Evolutionary conservation across 2,329 filamentous ascomycete genomes (phyloP), one percentile per base, ranked within the genome.

Genomic region (Fusarium annulatum): DNA sequence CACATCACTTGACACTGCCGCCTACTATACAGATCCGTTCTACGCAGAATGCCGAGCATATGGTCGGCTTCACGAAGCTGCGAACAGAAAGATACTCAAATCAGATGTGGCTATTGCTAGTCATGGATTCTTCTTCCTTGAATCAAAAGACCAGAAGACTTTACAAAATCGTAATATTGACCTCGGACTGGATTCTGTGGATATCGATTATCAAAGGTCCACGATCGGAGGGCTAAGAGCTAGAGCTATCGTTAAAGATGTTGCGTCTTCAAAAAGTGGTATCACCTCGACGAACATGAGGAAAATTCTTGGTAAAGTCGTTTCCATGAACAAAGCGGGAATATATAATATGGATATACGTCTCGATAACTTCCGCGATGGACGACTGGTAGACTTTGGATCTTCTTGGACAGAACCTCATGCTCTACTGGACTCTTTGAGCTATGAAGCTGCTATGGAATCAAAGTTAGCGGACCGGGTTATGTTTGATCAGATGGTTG

Each of bases 11-110:
- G 55, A 75, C 11, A 67, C 52, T 4, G 68, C 53, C 14, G 65
- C 74, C 9, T 77, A 66, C 45, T 77, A 76, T 33, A 76, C 65
- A 56, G 75, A 76, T 30, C 75, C 75, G 11, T 77, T 76, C 38
- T 77, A 64, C 41, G 61, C 62, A 16, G 74, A 77, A 63, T 76
- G 74, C 41, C 68, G 75, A 46, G 75, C 75, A 11, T 75, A 76
- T 38, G 74, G 72, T 12, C 67, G 64, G 21, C 71, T 76, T 9
- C 39, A 53, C 5, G 60, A 72, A 16, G 61, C 59, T 10, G 21
- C 38, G 7, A 59, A 52, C 5, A 39, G 42, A 34, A 66, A 39
- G 34, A 26, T 9, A 16, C 15, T 43, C 21, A 41, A 30, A 48
- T 10, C 70, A 64, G 53, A 56, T 14, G 26, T 26, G 8, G 39